Evolutionary conservation across 108 stramenopile genomes (phyloP).

Genomic region (Cyclotella choctawhatcheeana): DNA sequence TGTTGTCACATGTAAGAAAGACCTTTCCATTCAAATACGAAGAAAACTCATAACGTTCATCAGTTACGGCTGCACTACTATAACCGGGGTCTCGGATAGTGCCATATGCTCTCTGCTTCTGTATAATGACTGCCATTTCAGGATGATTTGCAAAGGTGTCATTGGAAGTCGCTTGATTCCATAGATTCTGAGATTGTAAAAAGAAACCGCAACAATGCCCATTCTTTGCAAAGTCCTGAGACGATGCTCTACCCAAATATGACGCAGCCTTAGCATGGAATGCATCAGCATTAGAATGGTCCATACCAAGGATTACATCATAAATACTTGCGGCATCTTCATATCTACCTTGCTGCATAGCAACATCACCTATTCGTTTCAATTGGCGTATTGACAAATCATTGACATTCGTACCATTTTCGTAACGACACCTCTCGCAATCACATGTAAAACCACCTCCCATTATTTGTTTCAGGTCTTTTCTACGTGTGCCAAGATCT

Average conservation of each 20-base stretch:
- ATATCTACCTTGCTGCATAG: conserved; percentile 65
- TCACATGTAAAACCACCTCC: conserved; percentile 39
- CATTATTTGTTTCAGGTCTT: conserved; percentile 31
- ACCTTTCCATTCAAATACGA: conserved; percentile 37
- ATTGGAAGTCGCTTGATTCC: conserved; percentile 55
- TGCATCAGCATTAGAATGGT: conserved; percentile 44
- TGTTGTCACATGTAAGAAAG: conserved; percentile 40
- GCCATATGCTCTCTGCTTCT: conserved; percentile 65
- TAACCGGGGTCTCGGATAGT: conserved; percentile 15
- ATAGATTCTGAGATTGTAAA: conserved; percentile 66
- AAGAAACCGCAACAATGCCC: conserved; percentile 67
- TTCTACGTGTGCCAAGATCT: conserved; percentile 20
- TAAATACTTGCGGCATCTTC: conserved; percentile 59
- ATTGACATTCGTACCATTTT: not conserved
- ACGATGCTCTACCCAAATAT: conserved; percentile 31
- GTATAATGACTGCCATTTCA: conserved; percentile 61
- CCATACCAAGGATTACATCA: conserved; percentile 21
- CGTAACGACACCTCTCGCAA: conserved; percentile 53
- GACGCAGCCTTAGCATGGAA: conserved; percentile 52
- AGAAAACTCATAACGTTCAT: conserved; percentile 10
- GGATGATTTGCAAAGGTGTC: conserved; percentile 43
- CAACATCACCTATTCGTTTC: conserved; percentile 62
- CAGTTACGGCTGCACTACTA: conserved; percentile 16
- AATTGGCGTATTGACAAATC: conserved; percentile 10
- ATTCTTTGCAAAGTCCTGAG: conserved; percentile 33